Evolutionary conservation across 148 eudicot genomes (phyloP), one percentile per base, ranked within the genome.

Genomic region (Polygonum aviculare): DNA sequence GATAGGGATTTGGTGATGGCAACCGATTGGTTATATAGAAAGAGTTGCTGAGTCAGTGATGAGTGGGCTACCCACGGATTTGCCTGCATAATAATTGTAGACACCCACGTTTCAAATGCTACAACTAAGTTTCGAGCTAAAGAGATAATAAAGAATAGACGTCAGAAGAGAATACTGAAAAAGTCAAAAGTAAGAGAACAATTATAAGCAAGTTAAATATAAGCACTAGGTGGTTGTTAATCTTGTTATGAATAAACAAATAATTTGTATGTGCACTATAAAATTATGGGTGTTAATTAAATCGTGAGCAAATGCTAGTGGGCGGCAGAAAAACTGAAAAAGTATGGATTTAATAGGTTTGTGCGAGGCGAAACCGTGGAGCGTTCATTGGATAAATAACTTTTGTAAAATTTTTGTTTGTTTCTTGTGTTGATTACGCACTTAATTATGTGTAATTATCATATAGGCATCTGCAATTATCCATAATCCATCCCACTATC

Each of bases 391-490:
- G 65, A 59, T 59, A 59, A 59, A 6, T 35, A 11, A 21, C 3
- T 9, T 22, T 22, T 19, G 35, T 59, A 59, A 55, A 55, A n/a
- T 9, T 19, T 3, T 21, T n/a, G 9, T 21, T 15, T 15, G 31
- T 26, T 26, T 26, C 31, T 26, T 26, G 31, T 26, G 31, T 26
- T 26, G 1, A 11, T 12, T 14, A 50, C 18, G 18, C 18, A 52
- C 18, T 19, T 21, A 52, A 1, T 26, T 6, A 52, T 15, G 16
- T 21, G 44, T 6, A 4, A 52, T 52, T 59, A 59, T 59, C 65
- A 59, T 59, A 59, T 59, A 59, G 65, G 65, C 35, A 59, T 59
- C 65, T 59, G 35, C 65, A 59, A 59, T 59, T 59, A 59, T 59
- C 65, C 65, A 59, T 59, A 59, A 59, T 59, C 35, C 65, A 59